Evolutionary conservation across 768 basidiomycete genomes (phyloP).

Genomic region (Clitopilus hobsonii): DNA sequence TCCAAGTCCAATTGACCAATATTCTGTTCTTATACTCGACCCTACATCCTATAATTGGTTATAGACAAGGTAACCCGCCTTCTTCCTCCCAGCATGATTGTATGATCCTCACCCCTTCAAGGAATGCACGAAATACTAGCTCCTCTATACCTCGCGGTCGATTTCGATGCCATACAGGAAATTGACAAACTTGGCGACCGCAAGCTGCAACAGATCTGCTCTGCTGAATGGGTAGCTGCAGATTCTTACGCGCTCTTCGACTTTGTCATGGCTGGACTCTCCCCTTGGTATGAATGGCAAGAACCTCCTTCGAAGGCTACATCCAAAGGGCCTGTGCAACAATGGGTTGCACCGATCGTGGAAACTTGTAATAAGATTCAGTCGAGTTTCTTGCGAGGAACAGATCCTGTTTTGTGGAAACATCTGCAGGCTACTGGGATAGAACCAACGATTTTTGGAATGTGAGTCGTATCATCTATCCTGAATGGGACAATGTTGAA

Average conservation of each 20-base stretch:
- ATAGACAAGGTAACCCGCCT: conserved; percentile 63
- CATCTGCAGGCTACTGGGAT: conserved; percentile 76
- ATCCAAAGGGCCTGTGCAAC: conserved; percentile 43
- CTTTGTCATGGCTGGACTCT: conserved; percentile 71
- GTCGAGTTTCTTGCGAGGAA: conserved; percentile 59
- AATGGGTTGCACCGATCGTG: conserved; percentile 82
- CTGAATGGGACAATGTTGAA: neutral
- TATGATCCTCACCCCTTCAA: conserved; percentile 14
- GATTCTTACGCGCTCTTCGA: conserved; percentile 87
- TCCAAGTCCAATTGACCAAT: conserved; percentile 79
- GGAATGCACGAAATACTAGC: conserved; percentile 99
- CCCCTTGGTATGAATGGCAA: conserved; percentile 76
- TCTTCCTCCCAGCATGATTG: neutral
- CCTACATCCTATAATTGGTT: conserved; percentile 79
- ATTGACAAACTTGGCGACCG: conserved; percentile 24
- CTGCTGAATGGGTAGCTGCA: conserved; percentile 67
- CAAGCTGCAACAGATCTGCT: conserved; percentile 55
- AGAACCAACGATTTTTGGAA: conserved; percentile 96
- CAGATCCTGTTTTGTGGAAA: conserved; percentile 78
- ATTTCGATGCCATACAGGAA: conserved; percentile 70
- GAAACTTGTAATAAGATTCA: conserved; percentile 80
- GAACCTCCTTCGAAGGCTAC: conserved; percentile 25
- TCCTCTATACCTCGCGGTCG: conserved; percentile 75
- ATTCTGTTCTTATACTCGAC: conserved; percentile 83
- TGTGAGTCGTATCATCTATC: conserved; percentile 47